Percentiles rank a stretch among this genome's conserved stretches.
Evolutionary conservation across 164 flowering plant species (phyloP).

Genomic region (Piper betle): DNA sequence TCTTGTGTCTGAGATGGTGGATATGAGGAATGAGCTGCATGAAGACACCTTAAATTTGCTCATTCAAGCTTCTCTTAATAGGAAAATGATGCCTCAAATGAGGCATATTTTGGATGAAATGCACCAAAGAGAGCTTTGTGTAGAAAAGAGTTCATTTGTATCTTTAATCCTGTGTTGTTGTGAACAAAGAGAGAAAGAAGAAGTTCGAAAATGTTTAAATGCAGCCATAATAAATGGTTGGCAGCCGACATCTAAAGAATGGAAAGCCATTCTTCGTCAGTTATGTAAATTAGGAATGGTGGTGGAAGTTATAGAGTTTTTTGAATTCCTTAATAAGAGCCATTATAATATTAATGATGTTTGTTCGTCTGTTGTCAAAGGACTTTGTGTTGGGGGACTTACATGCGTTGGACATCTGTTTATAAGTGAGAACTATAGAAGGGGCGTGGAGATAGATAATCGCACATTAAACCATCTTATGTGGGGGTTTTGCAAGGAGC

Average conservation of each 20-base stretch:
- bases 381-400: constrained; percentile 35
- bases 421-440: constrained; percentile 28
- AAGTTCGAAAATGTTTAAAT: constrained; percentile 23
- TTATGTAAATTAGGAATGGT: constrained; percentile 35
- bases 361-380: constrained; percentile 28
- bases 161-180: constrained; percentile 35
- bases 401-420: constrained; percentile 27
- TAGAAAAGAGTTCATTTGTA: constrained; percentile 31
- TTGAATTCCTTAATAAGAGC: constrained; percentile 25
- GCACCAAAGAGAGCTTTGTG: constrained; percentile 23
- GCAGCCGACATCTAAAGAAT: constrained; percentile 36
- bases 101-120: constrained; percentile 29
- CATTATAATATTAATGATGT: constrained; percentile 19
- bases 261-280: constrained; percentile 23
- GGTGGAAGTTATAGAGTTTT: constrained; percentile 39
- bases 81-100: constrained; percentile 23
- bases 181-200: constrained; percentile 25
- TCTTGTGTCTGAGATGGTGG: constrained; percentile 37
- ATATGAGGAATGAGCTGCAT: constrained; percentile 30
- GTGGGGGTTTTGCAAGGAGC: constrained; percentile 44
- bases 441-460: constrained; percentile 20
- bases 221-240: constrained; percentile 38
- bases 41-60: constrained; percentile 47
- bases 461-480: constrained; percentile 32
- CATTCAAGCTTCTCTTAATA: constrained; percentile 37